Base-by-base conservation (phyloP, 169 alveolate species). In the Babesia bovis region DNA sequence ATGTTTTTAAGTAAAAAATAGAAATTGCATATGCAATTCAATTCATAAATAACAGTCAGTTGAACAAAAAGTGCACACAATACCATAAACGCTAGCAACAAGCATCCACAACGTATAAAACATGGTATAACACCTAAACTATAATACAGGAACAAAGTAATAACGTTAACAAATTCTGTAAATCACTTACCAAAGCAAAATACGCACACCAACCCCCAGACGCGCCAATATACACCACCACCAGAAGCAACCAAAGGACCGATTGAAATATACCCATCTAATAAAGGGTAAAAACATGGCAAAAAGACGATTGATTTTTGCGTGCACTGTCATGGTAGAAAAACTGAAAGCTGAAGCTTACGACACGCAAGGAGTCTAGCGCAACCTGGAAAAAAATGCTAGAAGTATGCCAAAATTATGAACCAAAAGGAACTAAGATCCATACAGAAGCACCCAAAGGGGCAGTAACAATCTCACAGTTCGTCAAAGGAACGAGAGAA, bases 311-410 rank as follows among this genome's bases (percentile, higher is more conserved):
- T 19, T 6, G 12, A 19, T 19, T 17, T 17, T 17, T 5, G 32
- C 55, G 55, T 19, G 26, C 25, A 47, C 6, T 47, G 6, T 47
- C 7, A 47, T 19, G 26, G 12, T n/a, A n/a, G n/a, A n/a, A n/a
- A n/a, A n/a, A n/a, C n/a, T n/a, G n/a, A n/a, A n/a, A n/a, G n/a
- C n/a, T n/a, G n/a, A n/a, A n/a, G n/a, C n/a, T n/a, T n/a, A n/a
- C n/a, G n/a, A n/a, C n/a, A n/a, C n/a, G n/a, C n/a, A n/a, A n/a
- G n/a, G n/a, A n/a, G n/a, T n/a, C n/a, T n/a, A n/a, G n/a, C n/a
- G n/a, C n/a, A n/a, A n/a, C 36, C n/a, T n/a, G n/a, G n/a, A 25
- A 10, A 36, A 63, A 63, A 60, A 63, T 63, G 73, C 73, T 63
- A 19, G 73, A 63, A 33, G 60, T 63, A 44, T 63, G 47, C 61